Evolutionary conservation across 225 moss, liverwort and hornwort species (phyloP).

Genomic region (Physcomitrellopsis africana): DNA sequence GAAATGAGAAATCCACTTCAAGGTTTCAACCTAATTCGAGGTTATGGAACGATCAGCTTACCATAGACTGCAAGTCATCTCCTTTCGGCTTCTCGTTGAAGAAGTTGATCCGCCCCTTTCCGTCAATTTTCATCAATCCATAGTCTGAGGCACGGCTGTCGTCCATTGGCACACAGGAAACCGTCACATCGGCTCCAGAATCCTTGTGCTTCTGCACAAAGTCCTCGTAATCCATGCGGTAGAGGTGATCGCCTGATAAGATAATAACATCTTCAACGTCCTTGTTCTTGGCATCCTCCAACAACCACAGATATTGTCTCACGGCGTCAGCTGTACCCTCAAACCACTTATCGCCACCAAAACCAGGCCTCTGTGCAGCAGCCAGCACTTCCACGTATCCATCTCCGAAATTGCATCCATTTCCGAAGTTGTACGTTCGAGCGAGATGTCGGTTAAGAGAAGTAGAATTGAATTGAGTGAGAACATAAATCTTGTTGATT

Average conservation of each 20-base stretch:
- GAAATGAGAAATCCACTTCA: no score
- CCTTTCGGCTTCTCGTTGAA: slow-evolving; percentile 89
- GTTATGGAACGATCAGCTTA: no score
- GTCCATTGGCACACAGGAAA: slow-evolving; percentile 68
- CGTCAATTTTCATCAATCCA: slow-evolving; percentile 81
- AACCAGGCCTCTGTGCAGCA: slow-evolving; percentile 74
- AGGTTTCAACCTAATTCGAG: no score
- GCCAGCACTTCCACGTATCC: slow-evolving; percentile 78
- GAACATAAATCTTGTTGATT: slow-evolving; percentile 62
- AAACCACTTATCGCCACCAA: slow-evolving; percentile 72
- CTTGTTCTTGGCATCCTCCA: slow-evolving; percentile 87
- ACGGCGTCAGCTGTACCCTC: slow-evolving; percentile 90
- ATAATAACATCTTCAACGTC: slow-evolving; percentile 80
- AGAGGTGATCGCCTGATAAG: slow-evolving; percentile 89
- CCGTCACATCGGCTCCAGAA: slow-evolving; percentile 61
- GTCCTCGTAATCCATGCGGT: slow-evolving; percentile 91
- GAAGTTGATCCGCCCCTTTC: slow-evolving; percentile 59
- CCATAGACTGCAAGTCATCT: slow-evolving; percentile 66
- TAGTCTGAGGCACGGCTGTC: slow-evolving; percentile 80
- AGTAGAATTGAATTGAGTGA: slow-evolving; percentile 65
- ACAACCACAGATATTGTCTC: slow-evolving; percentile 83
- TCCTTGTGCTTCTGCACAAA: slow-evolving; percentile 81
- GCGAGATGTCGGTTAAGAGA: slow-evolving; percentile 62
- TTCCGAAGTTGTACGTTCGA: slow-evolving; percentile 64
- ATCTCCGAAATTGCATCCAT: slow-evolving; percentile 61